phyloP scores from a whole-genome alignment of 768 basidiomycete species.

The Daedalea quercina region DNA sequence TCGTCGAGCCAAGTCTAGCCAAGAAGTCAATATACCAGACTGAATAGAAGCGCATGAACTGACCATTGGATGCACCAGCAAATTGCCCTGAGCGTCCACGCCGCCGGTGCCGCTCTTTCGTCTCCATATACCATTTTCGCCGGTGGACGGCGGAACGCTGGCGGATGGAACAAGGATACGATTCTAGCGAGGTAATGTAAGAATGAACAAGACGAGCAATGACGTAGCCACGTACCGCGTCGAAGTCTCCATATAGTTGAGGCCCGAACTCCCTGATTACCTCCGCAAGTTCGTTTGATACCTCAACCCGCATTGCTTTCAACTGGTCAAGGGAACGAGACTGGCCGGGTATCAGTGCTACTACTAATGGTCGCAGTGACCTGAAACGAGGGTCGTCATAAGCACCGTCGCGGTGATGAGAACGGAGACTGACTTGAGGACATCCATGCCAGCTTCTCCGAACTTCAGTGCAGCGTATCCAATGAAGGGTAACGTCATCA shows the following conservation, averaged over 20 bases:
- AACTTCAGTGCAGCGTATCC: constrained; percentile 94
- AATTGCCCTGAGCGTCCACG: constrained; percentile 79
- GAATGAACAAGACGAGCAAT: constrained; percentile 1
- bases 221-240: constrained; percentile 44
- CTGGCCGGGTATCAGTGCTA: constrained; percentile 86
- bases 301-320: constrained; percentile 61
- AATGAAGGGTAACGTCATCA: constrained; percentile 75
- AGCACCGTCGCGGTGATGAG: neutral
- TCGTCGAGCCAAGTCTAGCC: constrained; percentile 85
- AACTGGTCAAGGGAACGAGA: constrained; percentile 72
- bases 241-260: constrained; percentile 79
- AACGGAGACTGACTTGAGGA: constrained; percentile 70
- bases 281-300: constrained; percentile 80
- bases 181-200: constrained; percentile 35
- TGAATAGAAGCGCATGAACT: constrained; percentile 19
- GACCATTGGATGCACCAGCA: constrained; percentile 84
- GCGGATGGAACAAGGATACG: constrained; percentile 82
- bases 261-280: constrained; percentile 88
- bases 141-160: constrained; percentile 74
- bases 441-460: constrained; percentile 96
- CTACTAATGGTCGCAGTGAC: constrained; percentile 82
- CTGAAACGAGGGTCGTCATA: constrained; percentile 32
- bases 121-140: constrained; percentile 68
- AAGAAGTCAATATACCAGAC: neutral
- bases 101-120: constrained; percentile 77